phyloP scores from a whole-genome alignment of 2,329 filamentous ascomycete species.

The Exophiala aquamarina region DNA sequence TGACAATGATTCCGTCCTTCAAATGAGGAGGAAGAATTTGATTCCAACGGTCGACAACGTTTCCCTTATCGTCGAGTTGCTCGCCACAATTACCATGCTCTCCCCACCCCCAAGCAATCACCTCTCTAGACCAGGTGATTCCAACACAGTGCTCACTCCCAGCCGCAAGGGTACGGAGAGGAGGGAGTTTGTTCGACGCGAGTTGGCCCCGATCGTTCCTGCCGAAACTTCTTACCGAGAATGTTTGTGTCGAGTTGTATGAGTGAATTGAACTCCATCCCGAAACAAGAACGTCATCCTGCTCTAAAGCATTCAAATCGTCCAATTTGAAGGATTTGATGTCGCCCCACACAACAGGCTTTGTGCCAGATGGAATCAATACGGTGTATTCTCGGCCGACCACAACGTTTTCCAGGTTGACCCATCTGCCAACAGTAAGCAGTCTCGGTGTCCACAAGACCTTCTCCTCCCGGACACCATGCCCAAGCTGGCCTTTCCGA shows the following conservation, averaged over 20 bases:
- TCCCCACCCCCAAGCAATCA: conserved; percentile 92
- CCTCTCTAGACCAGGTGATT: conserved; percentile 62
- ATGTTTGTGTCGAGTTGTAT: conserved; percentile 64
- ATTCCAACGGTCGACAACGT: conserved; percentile 70
- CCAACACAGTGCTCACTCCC: conserved; percentile 91
- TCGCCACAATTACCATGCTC: conserved; percentile 96
- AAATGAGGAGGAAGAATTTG: conserved; percentile 39
- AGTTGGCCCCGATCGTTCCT: conserved; percentile 83
- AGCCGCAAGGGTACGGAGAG: conserved; percentile 65
- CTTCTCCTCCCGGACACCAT: conserved; percentile 45
- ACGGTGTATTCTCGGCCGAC: conserved; percentile 88
- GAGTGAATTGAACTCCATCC: conserved; percentile 38
- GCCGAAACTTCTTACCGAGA: conserved; percentile 64
- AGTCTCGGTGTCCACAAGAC: conserved; percentile 61
- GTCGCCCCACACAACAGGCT: conserved; percentile 14
- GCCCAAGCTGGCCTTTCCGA: conserved; percentile 79
- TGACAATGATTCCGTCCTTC: conserved; percentile 53
- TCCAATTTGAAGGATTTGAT: conserved; percentile 4
- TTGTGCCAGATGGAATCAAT: conserved; percentile 51
- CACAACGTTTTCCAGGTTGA: conserved; percentile 65
- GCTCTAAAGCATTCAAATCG: not conserved
- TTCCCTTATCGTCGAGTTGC: conserved; percentile 58
- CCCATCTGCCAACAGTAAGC: conserved; percentile 56
- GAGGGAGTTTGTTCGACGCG: conserved; percentile 61
- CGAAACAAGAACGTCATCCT: conserved; percentile 7